A percentile compares a stretch with the other conserved stretches of the same genome.
Conservation (phyloP, 73 alveolate genomes). For the Stentor coeruleus region DNA sequence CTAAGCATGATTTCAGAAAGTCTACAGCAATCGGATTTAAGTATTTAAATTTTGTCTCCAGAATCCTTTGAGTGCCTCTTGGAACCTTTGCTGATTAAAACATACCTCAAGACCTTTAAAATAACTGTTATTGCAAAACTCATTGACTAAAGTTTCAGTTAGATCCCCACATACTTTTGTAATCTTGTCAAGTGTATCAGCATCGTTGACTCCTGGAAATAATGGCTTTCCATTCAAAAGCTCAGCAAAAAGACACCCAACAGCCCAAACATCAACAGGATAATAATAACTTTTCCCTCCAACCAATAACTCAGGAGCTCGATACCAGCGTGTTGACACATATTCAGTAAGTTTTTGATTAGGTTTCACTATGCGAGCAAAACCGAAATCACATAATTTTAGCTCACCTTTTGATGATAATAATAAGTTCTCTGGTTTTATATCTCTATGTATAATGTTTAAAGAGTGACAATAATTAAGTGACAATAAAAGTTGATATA, state of each 20-base stretch:
- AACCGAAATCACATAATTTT: conserved; percentile 97
- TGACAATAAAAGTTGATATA: too few relatives aligned
- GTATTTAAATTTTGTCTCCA: too few relatives aligned
- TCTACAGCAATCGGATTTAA: too few relatives aligned
- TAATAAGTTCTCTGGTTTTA: conserved; percentile 95
- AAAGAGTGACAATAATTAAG: too few relatives aligned
- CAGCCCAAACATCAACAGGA: conserved; percentile 96
- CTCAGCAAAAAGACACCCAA: conserved; percentile 97
- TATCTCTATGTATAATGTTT: conserved; percentile 97
- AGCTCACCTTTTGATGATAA: conserved; percentile 81
- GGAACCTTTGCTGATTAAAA: too few relatives aligned
- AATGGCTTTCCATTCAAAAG: conserved; percentile 84
- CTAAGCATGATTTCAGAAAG: background rate
- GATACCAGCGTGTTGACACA: conserved; percentile 96
- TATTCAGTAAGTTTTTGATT: conserved; percentile 96
- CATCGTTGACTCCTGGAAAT: too few relatives aligned
- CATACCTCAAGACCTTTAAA: too few relatives aligned
- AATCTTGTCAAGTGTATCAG: conserved; percentile 87
- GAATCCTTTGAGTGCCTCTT: too few relatives aligned
- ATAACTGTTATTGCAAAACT: too few relatives aligned
- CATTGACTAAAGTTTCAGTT: too few relatives aligned
- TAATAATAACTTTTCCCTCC: conserved; percentile 84
- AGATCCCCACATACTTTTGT: conserved; percentile 95
- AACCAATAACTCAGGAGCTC: conserved; percentile 94
- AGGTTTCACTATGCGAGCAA: conserved; percentile 90